Percentiles rank a stretch among this genome's conserved stretches.
These are phyloP conservation scores for Polygonum aviculare DNA, from an alignment of 148 eudicot species.

Conservation along the genomic window DNA sequence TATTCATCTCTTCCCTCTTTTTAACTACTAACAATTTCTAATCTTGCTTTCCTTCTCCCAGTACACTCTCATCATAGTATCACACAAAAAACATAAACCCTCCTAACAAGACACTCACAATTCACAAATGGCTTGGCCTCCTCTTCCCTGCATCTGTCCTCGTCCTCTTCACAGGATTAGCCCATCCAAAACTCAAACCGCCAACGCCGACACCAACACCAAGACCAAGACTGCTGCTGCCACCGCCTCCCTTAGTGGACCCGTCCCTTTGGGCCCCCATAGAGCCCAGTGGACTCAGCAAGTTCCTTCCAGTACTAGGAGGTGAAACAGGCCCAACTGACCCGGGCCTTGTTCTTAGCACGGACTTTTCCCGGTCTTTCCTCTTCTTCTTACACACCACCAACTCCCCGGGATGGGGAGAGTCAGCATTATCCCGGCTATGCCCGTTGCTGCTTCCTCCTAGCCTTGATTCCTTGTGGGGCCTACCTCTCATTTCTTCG, in stretches of 20 bases:
- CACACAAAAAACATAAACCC: background rate
- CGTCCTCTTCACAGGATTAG: conserved; percentile 78
- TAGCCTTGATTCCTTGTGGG: conserved; percentile 51
- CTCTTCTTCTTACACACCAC: conserved; percentile 92
- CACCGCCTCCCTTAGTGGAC: conserved; percentile 36
- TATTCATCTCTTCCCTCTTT: conserved; percentile 5
- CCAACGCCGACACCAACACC: conserved; percentile 19
- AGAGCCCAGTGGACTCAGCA: conserved; percentile 61
- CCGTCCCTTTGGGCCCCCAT: conserved; percentile 28
- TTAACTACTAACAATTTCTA: background rate
- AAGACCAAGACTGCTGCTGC: conserved; percentile 17
- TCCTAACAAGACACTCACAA: conserved; percentile 21
- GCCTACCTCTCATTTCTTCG: conserved; percentile 38
- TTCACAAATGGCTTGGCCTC: conserved; percentile 66
- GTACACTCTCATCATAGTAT: background rate
- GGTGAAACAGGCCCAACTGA: conserved; percentile 76
- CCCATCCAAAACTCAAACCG: conserved; percentile 61
- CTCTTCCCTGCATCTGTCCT: conserved; percentile 81
- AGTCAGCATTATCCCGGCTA: conserved; percentile 35
- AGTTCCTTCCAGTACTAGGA: conserved; percentile 44
- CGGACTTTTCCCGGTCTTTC: conserved; percentile 73
- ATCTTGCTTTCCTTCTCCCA: background rate
- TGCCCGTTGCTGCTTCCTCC: conserved; percentile 31
- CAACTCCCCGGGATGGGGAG: conserved; percentile 81
- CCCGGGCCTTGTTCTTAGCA: conserved; percentile 38